Evolutionary conservation across 345 rosid genomes (phyloP).

Genomic region (Aurinia saxatilis): DNA sequence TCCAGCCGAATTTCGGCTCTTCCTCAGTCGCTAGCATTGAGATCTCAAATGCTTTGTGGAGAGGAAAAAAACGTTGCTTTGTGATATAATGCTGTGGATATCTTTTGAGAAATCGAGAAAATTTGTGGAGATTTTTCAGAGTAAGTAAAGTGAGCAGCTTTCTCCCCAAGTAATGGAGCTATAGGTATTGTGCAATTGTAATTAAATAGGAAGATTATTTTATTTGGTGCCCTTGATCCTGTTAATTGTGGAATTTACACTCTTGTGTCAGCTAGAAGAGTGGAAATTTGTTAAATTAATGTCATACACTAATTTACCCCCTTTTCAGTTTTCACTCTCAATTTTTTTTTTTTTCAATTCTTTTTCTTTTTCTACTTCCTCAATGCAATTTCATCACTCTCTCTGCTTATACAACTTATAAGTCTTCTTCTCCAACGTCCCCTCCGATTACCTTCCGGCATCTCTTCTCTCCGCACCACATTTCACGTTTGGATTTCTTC

Average conservation of each 20-base stretch:
- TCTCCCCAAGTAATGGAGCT: conserved; percentile 24
- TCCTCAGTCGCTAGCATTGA: conserved; percentile 12
- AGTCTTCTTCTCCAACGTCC: too few relatives aligned
- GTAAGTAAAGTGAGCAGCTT: conserved; percentile 19
- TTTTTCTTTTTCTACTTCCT: too few relatives aligned
- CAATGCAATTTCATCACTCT: too few relatives aligned
- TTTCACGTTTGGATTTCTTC: too few relatives aligned
- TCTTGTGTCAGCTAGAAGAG: not conserved
- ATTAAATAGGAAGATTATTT: not conserved
- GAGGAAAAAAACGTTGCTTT: not conserved
- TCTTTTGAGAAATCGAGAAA: not conserved
- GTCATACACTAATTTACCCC: too few relatives aligned
- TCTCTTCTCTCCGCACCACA: too few relatives aligned
- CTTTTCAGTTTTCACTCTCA: too few relatives aligned
- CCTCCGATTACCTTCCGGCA: too few relatives aligned
- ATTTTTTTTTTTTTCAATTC: too few relatives aligned
- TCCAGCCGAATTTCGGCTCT: conserved; percentile 16
- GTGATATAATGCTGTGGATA: not conserved
- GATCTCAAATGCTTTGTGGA: not conserved
- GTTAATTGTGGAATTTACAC: too few relatives aligned
- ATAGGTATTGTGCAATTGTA: too few relatives aligned
- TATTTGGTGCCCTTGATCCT: not conserved
- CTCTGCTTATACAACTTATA: too few relatives aligned
- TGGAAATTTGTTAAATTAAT: not conserved
- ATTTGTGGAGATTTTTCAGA: not conserved